Evolutionary conservation across 306 rosid species (phyloP).

Genomic region (Rosa persica): DNA sequence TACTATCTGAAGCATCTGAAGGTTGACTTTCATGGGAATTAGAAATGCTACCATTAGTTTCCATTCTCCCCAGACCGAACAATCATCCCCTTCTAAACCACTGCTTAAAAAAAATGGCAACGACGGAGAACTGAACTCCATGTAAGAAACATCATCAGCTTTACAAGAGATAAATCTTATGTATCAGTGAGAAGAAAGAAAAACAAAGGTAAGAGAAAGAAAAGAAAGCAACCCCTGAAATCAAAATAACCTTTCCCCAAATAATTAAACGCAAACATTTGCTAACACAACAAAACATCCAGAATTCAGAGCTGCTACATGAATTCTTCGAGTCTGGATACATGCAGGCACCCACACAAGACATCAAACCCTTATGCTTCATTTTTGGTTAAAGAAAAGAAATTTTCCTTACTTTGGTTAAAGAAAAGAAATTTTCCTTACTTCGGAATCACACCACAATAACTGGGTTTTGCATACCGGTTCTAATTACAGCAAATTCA

Average conservation of each 20-base stretch:
- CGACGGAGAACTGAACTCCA: conserved; percentile 10
- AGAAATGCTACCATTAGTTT: conserved; percentile 40
- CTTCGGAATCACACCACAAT: neutral
- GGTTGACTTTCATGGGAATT: conserved; percentile 36
- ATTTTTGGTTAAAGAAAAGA: neutral
- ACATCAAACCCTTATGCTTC: neutral
- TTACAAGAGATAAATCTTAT: neutral
- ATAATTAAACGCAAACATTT: neutral
- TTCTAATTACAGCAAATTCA: neutral
- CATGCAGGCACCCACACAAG: neutral
- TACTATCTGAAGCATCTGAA: conserved; percentile 30
- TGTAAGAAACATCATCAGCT: conserved; percentile 5
- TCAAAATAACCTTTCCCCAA: neutral
- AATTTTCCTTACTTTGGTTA: neutral
- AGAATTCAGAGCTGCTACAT: neutral
- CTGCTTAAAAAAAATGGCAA: conserved; percentile 25
- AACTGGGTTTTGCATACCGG: neutral
- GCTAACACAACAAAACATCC: neutral
- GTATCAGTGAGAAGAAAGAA: neutral
- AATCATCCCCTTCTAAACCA: conserved; percentile 46
- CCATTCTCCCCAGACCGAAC: conserved; percentile 38
- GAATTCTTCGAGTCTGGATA: neutral
- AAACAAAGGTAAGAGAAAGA: neutral
- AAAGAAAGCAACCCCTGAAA: neutral
- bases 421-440: neutral